phyloP scores from a whole-genome alignment of 129 eudicot species.

The Flaveria brownii region DNA sequence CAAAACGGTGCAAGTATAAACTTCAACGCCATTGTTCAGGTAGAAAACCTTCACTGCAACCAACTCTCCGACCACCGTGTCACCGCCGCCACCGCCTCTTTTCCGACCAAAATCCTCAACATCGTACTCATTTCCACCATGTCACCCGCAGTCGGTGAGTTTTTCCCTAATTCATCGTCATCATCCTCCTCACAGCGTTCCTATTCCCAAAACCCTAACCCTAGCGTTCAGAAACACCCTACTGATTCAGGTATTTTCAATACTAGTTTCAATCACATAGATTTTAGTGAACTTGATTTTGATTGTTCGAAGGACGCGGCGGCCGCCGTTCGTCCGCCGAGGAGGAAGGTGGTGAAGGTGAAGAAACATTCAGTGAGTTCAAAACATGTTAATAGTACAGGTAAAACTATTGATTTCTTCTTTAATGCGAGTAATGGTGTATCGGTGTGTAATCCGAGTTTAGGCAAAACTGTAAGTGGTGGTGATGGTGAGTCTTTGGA shows the following conservation, averaged over 20 bases:
- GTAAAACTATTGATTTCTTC: conserved; percentile 17
- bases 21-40: neutral
- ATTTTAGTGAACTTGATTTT: conserved; percentile 30
- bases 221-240: conserved; percentile 22
- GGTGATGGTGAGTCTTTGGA: conserved; percentile 28
- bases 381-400: conserved; percentile 17
- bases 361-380: conserved; percentile 42
- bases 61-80: conserved; percentile 28
- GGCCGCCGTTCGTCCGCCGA: conserved; percentile 29
- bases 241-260: conserved; percentile 41
- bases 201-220: conserved; percentile 44
- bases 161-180: conserved; percentile 20
- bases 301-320: conserved; percentile 35
- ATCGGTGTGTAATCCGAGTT: conserved; percentile 13
- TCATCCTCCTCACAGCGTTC: conserved; percentile 26
- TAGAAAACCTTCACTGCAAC: conserved; percentile 14
- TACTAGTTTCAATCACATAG: conserved; percentile 22
- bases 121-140: conserved; percentile 28
- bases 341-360: conserved; percentile 51
- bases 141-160: conserved; percentile 49
- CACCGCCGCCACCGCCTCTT: conserved; percentile 10
- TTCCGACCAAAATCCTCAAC: neutral
- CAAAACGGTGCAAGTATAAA: conserved; percentile 11
- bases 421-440: conserved; percentile 31
- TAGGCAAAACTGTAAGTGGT: conserved; percentile 33